Conservation (phyloP, 345 rosid genomes). For the Hevea brasiliensis region DNA sequence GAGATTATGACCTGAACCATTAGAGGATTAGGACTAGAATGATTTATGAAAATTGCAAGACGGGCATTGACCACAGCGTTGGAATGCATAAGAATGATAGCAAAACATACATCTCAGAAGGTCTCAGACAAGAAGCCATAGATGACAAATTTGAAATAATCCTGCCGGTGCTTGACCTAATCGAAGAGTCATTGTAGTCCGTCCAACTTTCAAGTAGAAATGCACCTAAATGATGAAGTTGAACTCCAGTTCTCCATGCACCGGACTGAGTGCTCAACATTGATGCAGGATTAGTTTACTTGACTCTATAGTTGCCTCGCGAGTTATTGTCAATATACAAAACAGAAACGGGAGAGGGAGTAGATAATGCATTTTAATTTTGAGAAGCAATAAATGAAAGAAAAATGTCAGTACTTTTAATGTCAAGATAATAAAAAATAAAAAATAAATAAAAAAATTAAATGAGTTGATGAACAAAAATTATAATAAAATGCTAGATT, state of each 20-base stretch:
- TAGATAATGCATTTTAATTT: neutral
- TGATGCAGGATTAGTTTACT: slow-evolving; percentile 37
- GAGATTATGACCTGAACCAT: slow-evolving; percentile 67
- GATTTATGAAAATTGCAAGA: slow-evolving; percentile 68
- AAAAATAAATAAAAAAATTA: neutral
- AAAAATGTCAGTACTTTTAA: neutral
- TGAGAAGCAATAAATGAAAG: slow-evolving; percentile 14
- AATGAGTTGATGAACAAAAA: neutral
- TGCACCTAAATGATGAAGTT: too few relatives aligned
- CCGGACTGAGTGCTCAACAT: slow-evolving; percentile 39
- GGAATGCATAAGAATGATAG: slow-evolving; percentile 43
- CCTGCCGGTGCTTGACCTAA: too few relatives aligned
- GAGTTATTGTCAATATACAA: slow-evolving; percentile 45
- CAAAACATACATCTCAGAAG: slow-evolving; percentile 5
- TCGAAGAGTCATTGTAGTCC: too few relatives aligned
- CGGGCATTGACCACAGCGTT: slow-evolving; percentile 79
- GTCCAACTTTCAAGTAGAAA: too few relatives aligned
- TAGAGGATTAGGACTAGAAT: slow-evolving; percentile 71
- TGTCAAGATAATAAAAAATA: neutral
- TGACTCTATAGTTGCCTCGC: slow-evolving; percentile 56
- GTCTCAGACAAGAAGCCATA: slow-evolving; percentile 4
- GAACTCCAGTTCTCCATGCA: slow-evolving; percentile 53
- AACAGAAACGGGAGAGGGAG: neutral
- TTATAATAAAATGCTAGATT: neutral
- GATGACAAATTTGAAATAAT: too few relatives aligned